Evolutionary conservation across 495 filamentous ascomycete genomes (phyloP).

Genomic region (Aspergillus diversus): DNA sequence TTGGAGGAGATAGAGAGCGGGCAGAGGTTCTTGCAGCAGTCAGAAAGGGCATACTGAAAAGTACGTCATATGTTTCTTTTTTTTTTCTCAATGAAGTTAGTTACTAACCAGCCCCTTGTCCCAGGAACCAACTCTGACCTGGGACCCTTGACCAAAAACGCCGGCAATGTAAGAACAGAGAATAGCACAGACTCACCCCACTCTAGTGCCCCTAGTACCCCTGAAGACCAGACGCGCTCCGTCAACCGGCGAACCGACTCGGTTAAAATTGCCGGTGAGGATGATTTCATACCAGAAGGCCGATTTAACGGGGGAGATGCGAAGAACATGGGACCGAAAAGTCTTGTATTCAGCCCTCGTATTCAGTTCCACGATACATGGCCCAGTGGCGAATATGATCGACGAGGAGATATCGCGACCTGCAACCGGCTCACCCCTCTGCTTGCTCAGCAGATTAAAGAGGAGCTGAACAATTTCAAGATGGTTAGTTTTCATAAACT

Average conservation of each 20-base stretch:
- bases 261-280: conserved; percentile 76
- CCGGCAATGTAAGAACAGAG: conserved; percentile 39
- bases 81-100: not conserved
- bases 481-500: conserved; percentile 71
- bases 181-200: conserved; percentile 74
- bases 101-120: conserved; percentile 21
- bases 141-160: conserved; percentile 55
- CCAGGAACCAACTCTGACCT: conserved; percentile 62
- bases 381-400: conserved; percentile 94
- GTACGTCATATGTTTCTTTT: conserved; percentile 51
- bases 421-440: conserved; percentile 97
- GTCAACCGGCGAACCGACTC: conserved; percentile 65
- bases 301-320: conserved; percentile 63
- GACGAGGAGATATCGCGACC: conserved; percentile 93
- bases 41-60: conserved; percentile 93
- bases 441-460: conserved; percentile 98
- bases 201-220: conserved; percentile 83
- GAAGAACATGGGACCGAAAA: conserved; percentile 70
- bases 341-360: conserved; percentile 88
- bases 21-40: conserved; percentile 89
- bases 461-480: conserved; percentile 98
- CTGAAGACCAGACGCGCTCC: conserved; percentile 65
- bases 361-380: conserved; percentile 96
- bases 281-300: conserved; percentile 83
- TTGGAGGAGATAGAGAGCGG: conserved; percentile 87